Evolutionary conservation across 352 stramenopile species (phyloP).

Genomic region (Peronospora belbahrii): DNA sequence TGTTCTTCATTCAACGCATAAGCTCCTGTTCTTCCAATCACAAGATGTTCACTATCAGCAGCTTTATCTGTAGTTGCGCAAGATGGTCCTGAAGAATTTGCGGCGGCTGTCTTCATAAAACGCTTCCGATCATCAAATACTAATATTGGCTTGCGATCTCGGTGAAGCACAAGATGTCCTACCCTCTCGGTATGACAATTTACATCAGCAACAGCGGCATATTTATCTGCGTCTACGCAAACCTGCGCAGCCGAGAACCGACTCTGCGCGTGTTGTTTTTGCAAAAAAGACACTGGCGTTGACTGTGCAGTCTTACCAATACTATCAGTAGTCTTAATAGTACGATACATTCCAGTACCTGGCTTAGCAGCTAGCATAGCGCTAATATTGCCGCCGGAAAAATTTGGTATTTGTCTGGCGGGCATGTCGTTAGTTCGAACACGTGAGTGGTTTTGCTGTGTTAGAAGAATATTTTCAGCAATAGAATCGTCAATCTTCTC

Average conservation of each 20-base stretch:
- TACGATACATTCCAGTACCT: neutral
- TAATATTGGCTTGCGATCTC: neutral
- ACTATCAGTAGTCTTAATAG: neutral
- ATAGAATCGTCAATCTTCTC: neutral
- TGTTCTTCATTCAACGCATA: neutral
- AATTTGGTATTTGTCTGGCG: neutral
- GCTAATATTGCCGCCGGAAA: neutral
- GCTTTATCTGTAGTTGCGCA: no score
- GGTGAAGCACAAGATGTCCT: neutral
- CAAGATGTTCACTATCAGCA: neutral
- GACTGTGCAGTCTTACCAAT: neutral
- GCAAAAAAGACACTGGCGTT: neutral
- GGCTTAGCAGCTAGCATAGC: neutral
- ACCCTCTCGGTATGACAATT: neutral
- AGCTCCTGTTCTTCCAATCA: neutral
- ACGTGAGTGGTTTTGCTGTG: neutral
- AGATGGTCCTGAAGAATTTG: neutral
- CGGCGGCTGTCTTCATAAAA: neutral
- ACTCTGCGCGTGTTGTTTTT: neutral
- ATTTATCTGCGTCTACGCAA: neutral
- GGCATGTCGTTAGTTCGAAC: neutral
- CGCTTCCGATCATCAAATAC: neutral
- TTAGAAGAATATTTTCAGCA: neutral
- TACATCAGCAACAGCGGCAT: neutral
- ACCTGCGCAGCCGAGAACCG: neutral